Conservation (phyloP, 441 rosid species). For the Euphorbia corollata region DNA sequence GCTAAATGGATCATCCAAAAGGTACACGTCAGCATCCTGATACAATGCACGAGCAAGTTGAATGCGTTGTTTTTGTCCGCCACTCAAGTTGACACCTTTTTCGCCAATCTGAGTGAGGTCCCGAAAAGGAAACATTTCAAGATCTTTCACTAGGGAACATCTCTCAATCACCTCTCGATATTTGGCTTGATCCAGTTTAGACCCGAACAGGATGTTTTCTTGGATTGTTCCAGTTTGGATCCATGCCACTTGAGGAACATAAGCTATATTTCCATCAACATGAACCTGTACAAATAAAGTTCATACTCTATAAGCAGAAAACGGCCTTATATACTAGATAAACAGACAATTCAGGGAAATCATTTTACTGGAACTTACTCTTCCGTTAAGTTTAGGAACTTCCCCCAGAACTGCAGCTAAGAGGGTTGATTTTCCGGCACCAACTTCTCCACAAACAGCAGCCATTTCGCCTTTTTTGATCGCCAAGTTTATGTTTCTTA, state of each 20-base stretch:
- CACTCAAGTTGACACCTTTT: constrained; percentile 47
- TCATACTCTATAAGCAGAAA: neutral
- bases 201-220: constrained; percentile 50
- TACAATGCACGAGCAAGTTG: constrained; percentile 55
- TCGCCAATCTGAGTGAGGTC: constrained; percentile 51
- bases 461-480: constrained; percentile 34
- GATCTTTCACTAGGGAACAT: constrained; percentile 36
- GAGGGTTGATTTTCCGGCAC: constrained; percentile 59
- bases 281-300: constrained; percentile 25
- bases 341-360: too few relatives aligned
- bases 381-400: constrained; percentile 36
- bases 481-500: constrained; percentile 29
- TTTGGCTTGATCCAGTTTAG: constrained; percentile 28
- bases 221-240: constrained; percentile 44
- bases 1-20: constrained; percentile 58
- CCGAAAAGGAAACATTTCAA: constrained; percentile 37
- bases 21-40: constrained; percentile 44
- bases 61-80: constrained; percentile 52
- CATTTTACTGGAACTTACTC: constrained; percentile 21
- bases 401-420: constrained; percentile 45
- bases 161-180: constrained; percentile 30
- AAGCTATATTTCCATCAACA: constrained; percentile 37
- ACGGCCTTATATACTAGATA: neutral
- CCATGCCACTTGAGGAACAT: constrained; percentile 53
- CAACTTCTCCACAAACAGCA: constrained; percentile 50